phyloP scores from a whole-genome alignment of 2,329 filamentous ascomycete genomes.

The Scorias spongiosa region DNA sequence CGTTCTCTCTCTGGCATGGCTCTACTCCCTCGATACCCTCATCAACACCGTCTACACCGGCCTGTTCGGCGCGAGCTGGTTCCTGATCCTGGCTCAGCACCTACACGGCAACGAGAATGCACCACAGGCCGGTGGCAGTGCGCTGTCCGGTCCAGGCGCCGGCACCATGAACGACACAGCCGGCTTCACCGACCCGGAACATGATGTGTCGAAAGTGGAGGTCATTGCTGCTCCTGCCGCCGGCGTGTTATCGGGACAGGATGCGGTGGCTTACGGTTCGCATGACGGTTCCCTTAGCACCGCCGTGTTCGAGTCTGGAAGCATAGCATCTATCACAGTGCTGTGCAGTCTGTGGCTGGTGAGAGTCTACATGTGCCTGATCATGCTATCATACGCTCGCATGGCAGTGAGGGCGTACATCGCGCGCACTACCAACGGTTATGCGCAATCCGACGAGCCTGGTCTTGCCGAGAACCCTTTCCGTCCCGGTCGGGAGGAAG shows the following conservation, averaged over 20 bases:
- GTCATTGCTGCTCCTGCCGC: slow-evolving; percentile 34
- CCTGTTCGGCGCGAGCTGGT: slow-evolving; percentile 74
- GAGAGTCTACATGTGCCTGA: slow-evolving; percentile 67
- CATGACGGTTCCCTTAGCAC: slow-evolving; percentile 38
- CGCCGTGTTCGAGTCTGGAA: slow-evolving; percentile 49
- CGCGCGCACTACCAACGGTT: slow-evolving; percentile 23
- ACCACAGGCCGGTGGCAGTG: slow-evolving; percentile 7
- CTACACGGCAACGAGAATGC: slow-evolving; percentile 27
- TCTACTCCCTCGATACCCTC: slow-evolving; percentile 69
- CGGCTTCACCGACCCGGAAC: slow-evolving; percentile 49
- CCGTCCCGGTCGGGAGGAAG: slow-evolving; percentile 51
- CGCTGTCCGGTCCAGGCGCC: slow-evolving; percentile 30
- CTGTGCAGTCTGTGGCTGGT: slow-evolving; percentile 60
- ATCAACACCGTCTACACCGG: slow-evolving; percentile 72
- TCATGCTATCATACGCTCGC: slow-evolving; percentile 71
- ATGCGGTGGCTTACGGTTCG: slow-evolving; percentile 33
- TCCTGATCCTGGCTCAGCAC: slow-evolving; percentile 52
- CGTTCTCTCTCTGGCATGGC: slow-evolving; percentile 65
- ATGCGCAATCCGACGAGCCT: slow-evolving; percentile 27
- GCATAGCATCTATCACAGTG: slow-evolving; percentile 61
- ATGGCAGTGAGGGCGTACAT: slow-evolving; percentile 59
- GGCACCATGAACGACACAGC: slow-evolving; percentile 45
- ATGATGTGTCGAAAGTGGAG: slow-evolving; percentile 44
- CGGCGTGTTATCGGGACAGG: slow-evolving; percentile 34
- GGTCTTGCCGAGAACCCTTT: slow-evolving; percentile 52